These are phyloP conservation scores for Delonix regia DNA, from an alignment of 306 rosid genomes.

Conservation along the genomic window DNA sequence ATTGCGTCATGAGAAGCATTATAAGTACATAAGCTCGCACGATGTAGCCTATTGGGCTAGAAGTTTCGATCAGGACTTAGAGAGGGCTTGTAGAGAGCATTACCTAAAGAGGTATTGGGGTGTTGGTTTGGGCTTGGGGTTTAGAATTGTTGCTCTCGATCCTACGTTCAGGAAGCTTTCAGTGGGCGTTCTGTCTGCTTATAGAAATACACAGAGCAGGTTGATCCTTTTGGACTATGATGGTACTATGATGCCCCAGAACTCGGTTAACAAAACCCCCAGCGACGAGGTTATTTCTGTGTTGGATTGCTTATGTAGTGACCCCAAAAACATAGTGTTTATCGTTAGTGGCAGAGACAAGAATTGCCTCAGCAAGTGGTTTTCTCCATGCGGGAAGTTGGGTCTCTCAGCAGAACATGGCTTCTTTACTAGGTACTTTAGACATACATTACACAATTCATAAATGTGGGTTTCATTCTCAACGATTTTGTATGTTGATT, in stretches of 20 bases:
- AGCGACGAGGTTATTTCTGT: conserved; percentile 55
- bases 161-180: conserved; percentile 63
- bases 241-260: conserved; percentile 72
- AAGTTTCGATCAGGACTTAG: conserved; percentile 80
- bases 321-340: conserved; percentile 67
- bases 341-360: conserved; percentile 79
- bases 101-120: conserved; percentile 58
- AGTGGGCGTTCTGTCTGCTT: conserved; percentile 44
- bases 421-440: conserved; percentile 65
- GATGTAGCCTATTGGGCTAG: conserved; percentile 74
- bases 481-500: neutral
- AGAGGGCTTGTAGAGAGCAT: conserved; percentile 64
- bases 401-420: conserved; percentile 86
- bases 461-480: neutral
- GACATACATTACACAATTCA: neutral
- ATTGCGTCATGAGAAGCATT: conserved; percentile 73
- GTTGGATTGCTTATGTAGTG: conserved; percentile 61
- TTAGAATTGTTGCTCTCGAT: conserved; percentile 68
- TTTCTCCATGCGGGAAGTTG: conserved; percentile 59
- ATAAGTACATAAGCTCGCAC: conserved; percentile 74
- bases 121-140: conserved; percentile 62
- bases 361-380: conserved; percentile 64
- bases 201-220: conserved; percentile 49
- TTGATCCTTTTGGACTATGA: conserved; percentile 80
- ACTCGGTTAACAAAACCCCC: conserved; percentile 54